A percentile compares a stretch with the other conserved stretches of the same genome.
phyloP scores from a whole-genome alignment of 306 rosid species.

The Quercus cerris region DNA sequence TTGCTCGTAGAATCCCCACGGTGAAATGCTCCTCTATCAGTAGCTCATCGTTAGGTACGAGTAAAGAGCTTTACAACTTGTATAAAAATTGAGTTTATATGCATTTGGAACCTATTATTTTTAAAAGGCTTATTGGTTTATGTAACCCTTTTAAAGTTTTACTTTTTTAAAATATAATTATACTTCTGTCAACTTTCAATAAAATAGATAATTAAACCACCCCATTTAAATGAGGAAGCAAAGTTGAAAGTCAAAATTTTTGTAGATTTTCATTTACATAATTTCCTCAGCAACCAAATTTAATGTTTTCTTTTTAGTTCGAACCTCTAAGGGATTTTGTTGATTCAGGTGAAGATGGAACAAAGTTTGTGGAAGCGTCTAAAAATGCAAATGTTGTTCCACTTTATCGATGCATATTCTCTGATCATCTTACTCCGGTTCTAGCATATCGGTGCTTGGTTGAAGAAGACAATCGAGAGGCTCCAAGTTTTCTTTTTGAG shows the following conservation, averaged over 20 bases:
- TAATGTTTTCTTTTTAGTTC: not conserved
- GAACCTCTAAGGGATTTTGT: not conserved
- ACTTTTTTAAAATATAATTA: no score
- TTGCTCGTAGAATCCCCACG: not conserved
- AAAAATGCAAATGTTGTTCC: conserved; percentile 65
- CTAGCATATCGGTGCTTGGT: conserved; percentile 71
- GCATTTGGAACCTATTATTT: no score
- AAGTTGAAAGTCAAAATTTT: no score
- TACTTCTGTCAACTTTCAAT: no score
- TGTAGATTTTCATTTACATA: no score
- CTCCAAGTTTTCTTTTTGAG: conserved; percentile 89
- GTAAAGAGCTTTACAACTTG: no score
- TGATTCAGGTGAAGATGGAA: conserved; percentile 35
- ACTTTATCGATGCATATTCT: conserved; percentile 56
- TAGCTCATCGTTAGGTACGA: conserved; percentile 22
- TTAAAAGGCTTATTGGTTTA: no score
- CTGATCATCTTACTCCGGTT: conserved; percentile 78
- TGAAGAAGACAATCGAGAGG: conserved; percentile 60
- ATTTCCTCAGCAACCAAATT: not conserved
- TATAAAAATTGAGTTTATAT: no score
- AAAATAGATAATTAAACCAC: no score
- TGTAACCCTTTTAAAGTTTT: no score
- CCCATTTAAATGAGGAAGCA: no score
- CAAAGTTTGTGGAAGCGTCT: conserved; percentile 53
- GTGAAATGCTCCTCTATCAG: conserved; percentile 35